These are phyloP conservation scores for Letharia lupina DNA, from an alignment of 495 filamentous ascomycete genomes.

Conservation along the genomic window DNA sequence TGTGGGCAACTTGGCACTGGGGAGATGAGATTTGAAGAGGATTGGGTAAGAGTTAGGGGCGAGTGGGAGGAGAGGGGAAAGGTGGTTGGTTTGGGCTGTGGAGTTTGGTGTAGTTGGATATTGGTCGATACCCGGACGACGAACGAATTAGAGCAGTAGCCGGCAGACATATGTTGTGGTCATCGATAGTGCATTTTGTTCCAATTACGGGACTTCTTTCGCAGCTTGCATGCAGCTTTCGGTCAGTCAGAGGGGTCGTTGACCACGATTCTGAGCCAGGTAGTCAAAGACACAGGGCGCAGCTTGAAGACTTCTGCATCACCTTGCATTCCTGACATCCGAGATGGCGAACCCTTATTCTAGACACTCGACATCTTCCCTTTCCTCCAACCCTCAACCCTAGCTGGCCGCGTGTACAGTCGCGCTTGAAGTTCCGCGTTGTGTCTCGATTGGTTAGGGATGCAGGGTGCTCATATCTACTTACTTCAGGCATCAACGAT, in stretches of 20 bases:
- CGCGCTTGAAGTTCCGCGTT: background rate
- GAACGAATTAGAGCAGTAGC: background rate
- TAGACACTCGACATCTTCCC: background rate
- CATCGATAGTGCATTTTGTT: background rate
- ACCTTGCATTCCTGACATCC: background rate
- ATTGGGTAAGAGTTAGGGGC: slow-evolving; percentile 18
- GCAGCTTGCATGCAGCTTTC: background rate
- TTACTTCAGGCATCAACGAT: background rate
- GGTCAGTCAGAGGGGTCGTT: background rate
- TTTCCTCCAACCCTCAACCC: background rate
- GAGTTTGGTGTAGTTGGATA: slow-evolving; percentile 17
- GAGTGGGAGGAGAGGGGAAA: slow-evolving; percentile 13
- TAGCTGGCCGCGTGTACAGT: background rate
- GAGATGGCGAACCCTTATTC: background rate
- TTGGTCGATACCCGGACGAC: slow-evolving; percentile 10
- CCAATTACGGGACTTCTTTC: background rate
- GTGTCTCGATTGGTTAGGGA: background rate
- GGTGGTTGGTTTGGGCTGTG: slow-evolving; percentile 13
- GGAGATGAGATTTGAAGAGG: slow-evolving; percentile 6
- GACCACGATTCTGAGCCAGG: background rate
- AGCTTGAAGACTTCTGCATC: background rate
- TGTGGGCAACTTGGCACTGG: slow-evolving; percentile 53
- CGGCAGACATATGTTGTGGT: background rate
- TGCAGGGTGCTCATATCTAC: background rate
- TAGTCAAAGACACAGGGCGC: background rate